Conservation (phyloP, 1,139 yeast species). For the Protomyces macrosporus region DNA sequence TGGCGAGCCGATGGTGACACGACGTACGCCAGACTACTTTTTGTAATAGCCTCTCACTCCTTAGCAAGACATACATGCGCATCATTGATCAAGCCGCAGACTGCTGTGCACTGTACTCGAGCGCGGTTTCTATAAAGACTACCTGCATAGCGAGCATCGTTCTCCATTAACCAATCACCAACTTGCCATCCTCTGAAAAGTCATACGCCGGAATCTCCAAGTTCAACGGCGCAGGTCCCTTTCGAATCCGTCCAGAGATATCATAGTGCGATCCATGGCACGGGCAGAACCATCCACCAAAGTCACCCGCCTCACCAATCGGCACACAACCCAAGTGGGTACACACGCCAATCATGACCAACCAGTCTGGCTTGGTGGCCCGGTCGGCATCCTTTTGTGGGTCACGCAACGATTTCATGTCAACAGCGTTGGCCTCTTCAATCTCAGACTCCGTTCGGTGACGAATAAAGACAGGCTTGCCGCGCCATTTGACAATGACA, state of each 20-base stretch:
- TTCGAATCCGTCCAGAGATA: constrained; percentile 98
- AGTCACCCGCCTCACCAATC: constrained; percentile 99
- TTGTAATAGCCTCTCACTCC: constrained; percentile 1
- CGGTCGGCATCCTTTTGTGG: constrained; percentile 92
- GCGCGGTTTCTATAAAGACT: neutral
- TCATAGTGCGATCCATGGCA: constrained; percentile 99
- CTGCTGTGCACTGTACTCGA: neutral
- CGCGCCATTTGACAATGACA: constrained; percentile 98
- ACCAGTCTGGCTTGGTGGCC: constrained; percentile 96
- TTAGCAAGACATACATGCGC: too few relatives aligned
- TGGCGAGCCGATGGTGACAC: constrained; percentile 43
- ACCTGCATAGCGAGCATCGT: neutral
- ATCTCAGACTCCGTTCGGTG: constrained; percentile 95
- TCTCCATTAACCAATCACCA: constrained; percentile 65
- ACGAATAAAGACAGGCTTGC: constrained; percentile 99
- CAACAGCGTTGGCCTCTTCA: constrained; percentile 84
- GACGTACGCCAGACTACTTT: constrained; percentile 30
- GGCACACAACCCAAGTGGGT: constrained; percentile 99
- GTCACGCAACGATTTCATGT: constrained; percentile 74
- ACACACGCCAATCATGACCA: constrained; percentile 91
- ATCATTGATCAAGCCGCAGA: too few relatives aligned
- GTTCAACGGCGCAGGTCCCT: constrained; percentile 99
- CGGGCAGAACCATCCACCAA: constrained; percentile 99
- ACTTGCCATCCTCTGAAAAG: constrained; percentile 68
- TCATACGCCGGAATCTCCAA: constrained; percentile 93